Percentiles rank a stretch among this genome's conserved stretches.
These are phyloP conservation scores for Acacia pycnantha DNA, from an alignment of 331 rosid genomes.

Conservation along the genomic window DNA sequence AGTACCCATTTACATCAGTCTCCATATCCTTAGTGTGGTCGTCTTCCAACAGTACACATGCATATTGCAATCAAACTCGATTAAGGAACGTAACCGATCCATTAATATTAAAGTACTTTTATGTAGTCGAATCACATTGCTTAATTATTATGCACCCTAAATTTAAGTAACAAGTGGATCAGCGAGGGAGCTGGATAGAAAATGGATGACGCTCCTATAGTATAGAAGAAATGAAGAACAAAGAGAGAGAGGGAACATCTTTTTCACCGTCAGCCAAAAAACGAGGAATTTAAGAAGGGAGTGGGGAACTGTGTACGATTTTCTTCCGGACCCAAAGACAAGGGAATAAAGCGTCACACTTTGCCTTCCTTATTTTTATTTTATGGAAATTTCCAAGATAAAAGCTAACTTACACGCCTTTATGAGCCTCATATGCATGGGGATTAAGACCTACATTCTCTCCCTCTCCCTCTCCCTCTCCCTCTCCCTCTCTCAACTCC, in stretches of 20 bases:
- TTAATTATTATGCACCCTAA: neutral
- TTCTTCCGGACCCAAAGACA: conserved; percentile 68
- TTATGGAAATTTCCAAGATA: conserved; percentile 17
- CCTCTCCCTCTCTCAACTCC: conserved; percentile 24
- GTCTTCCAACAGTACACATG: neutral
- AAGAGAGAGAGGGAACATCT: conserved; percentile 27
- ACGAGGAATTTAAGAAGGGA: conserved; percentile 52
- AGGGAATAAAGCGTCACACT: conserved; percentile 60
- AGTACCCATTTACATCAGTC: neutral
- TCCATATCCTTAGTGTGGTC: neutral
- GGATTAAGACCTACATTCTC: conserved; percentile 55
- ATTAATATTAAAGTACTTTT: neutral
- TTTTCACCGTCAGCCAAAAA: conserved; percentile 43
- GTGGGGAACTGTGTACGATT: conserved; percentile 75
- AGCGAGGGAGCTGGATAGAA: neutral
- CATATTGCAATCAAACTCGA: conserved; percentile 5
- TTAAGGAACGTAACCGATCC: conserved; percentile 1
- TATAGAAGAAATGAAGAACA: neutral
- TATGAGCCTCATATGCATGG: conserved; percentile 54
- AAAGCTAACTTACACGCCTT: conserved; percentile 38
- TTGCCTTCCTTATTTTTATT: conserved; percentile 27
- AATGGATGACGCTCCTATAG: conserved; percentile 15
- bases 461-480: too few species aligned
- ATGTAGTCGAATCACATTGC: neutral
- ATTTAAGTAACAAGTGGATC: neutral